A percentile compares a stretch with the other conserved stretches of the same genome.
phyloP scores from a whole-genome alignment of 176 grass and related monocot species.

The Thinopyrum elongatum region DNA sequence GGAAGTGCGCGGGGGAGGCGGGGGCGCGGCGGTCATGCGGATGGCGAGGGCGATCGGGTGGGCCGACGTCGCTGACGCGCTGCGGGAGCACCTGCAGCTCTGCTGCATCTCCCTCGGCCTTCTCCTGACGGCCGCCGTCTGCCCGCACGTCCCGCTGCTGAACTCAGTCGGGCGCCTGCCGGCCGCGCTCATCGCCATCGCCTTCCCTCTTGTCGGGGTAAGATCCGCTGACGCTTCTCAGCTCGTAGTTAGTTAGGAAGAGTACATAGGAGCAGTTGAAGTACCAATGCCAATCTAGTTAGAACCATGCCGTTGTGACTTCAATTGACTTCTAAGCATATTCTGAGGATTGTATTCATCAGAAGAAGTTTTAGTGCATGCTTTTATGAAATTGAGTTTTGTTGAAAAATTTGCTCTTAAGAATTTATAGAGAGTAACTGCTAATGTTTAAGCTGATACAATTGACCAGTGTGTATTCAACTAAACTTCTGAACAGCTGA shows the following conservation, averaged over 20 bases:
- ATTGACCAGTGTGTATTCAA: background rate
- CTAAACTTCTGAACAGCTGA: background rate
- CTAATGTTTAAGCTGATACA: background rate
- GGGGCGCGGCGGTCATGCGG: constrained; percentile 52
- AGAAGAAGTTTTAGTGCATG: background rate
- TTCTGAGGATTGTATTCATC: background rate
- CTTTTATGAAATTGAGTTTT: background rate
- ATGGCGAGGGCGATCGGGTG: constrained; percentile 78
- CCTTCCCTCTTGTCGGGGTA: constrained; percentile 98
- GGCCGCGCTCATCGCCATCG: constrained; percentile 61
- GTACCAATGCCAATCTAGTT: background rate
- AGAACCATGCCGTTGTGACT: background rate
- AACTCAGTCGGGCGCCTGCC: constrained; percentile 40
- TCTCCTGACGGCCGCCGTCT: constrained; percentile 67
- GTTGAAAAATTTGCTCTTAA: background rate
- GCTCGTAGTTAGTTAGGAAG: background rate
- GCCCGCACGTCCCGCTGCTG: constrained; percentile 49
- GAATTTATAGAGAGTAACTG: background rate
- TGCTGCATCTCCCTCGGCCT: constrained; percentile 91
- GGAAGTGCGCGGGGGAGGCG: constrained; percentile 18
- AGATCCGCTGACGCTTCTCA: background rate
- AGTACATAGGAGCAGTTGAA: background rate
- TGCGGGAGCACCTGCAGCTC: constrained; percentile 78
- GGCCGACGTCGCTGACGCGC: constrained; percentile 62
- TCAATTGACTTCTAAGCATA: background rate